Evolutionary conservation across 2,329 filamentous ascomycete species (phyloP).

Genomic region (Cladobotryum mycophilum): DNA sequence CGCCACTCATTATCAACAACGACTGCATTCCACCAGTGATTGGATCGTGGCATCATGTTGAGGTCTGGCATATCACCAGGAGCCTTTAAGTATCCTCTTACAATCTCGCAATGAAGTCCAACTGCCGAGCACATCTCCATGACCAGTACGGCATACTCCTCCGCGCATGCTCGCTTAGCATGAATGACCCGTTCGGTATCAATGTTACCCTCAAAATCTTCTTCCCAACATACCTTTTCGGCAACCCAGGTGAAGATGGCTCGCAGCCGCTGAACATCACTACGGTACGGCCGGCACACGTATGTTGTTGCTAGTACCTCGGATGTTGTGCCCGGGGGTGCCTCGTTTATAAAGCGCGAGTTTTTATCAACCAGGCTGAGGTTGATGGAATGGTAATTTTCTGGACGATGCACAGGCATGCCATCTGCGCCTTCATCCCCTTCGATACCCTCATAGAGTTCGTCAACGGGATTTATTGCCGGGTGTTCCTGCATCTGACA

Average conservation of each 20-base stretch:
- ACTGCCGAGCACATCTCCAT: slow-evolving; percentile 91
- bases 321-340: slow-evolving; percentile 77
- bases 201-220: slow-evolving; percentile 79
- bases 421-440: slow-evolving; percentile 88
- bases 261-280: slow-evolving; percentile 84
- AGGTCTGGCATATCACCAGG: slow-evolving; percentile 80
- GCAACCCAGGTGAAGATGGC: slow-evolving; percentile 97
- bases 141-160: slow-evolving; percentile 85
- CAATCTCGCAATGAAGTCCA: slow-evolving; percentile 78
- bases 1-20: slow-evolving; percentile 93
- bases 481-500: slow-evolving; percentile 94
- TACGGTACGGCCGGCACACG: slow-evolving; percentile 88
- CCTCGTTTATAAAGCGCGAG: slow-evolving; percentile 77
- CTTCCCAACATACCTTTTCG: slow-evolving; percentile 94
- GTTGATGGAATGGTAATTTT: slow-evolving; percentile 74
- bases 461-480: slow-evolving; percentile 82
- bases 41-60: slow-evolving; percentile 75
- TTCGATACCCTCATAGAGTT: slow-evolving; percentile 75
- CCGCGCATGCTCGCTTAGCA: slow-evolving; percentile 72
- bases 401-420: slow-evolving; percentile 71
- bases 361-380: slow-evolving; percentile 91
- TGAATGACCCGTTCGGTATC: slow-evolving; percentile 82
- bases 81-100: slow-evolving; percentile 83
- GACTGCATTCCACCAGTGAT: slow-evolving; percentile 98
- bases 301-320: slow-evolving; percentile 82